Percentiles rank a stretch among this genome's conserved stretches.
These are phyloP conservation scores for Pythium guiyangense DNA, from an alignment of 352 stramenopile genomes.

Conservation along the genomic window DNA sequence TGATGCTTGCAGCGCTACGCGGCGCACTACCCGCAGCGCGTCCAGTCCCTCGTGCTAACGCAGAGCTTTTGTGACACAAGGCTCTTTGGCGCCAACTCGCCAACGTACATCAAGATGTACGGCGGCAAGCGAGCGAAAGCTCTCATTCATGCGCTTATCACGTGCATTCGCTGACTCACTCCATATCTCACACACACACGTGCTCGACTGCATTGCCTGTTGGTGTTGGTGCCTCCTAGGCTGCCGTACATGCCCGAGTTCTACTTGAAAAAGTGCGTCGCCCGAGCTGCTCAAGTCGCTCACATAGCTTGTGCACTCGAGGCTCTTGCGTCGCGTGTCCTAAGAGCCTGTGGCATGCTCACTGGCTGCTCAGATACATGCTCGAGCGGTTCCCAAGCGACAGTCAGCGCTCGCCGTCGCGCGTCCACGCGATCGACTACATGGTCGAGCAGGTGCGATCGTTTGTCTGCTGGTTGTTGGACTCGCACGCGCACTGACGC, in stretches of 20 bases:
- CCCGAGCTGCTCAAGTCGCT: neutral
- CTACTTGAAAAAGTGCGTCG: constrained; percentile 57
- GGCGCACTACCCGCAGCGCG: constrained; percentile 48
- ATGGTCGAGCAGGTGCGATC: constrained; percentile 54
- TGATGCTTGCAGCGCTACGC: constrained; percentile 39
- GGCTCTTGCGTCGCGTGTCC: neutral
- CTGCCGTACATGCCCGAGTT: constrained; percentile 67
- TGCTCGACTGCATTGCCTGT: neutral
- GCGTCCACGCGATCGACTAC: constrained; percentile 48
- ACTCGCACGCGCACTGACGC: neutral
- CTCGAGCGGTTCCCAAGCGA: constrained; percentile 46
- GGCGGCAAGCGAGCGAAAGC: neutral
- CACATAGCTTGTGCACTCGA: neutral
- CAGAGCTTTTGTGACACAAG: constrained; percentile 59
- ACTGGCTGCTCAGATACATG: constrained; percentile 34
- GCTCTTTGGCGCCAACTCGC: constrained; percentile 34
- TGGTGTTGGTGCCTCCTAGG: constrained; percentile 18
- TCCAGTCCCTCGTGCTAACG: constrained; percentile 57
- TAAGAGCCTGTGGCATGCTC: neutral
- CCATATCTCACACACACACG: neutral
- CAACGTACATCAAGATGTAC: constrained; percentile 50
- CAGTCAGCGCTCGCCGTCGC: constrained; percentile 17
- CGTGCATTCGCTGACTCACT: too few species aligned
- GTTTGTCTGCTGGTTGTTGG: neutral
- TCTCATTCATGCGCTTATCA: neutral